phyloP scores from a whole-genome alignment of 129 eudicot genomes.

The Flaveria ramosissima region DNA sequence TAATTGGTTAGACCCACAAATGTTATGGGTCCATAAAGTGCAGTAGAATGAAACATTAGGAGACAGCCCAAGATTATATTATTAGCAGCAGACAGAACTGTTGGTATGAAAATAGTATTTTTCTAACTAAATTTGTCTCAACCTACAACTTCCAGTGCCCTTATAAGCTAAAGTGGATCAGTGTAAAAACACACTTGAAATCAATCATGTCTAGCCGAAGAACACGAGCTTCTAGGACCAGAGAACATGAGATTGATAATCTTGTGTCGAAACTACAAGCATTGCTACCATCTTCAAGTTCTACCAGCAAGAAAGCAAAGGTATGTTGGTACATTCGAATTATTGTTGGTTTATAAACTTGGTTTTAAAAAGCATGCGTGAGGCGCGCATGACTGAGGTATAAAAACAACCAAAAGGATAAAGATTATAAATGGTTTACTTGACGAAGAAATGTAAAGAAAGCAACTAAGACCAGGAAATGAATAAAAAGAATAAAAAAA shows the following conservation, averaged over 20 bases:
- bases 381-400: not conserved
- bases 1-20: conserved; percentile 2
- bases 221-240: conserved; percentile 31
- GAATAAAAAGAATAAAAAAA: too few species aligned
- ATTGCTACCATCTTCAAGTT: conserved; percentile 52
- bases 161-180: conserved; percentile 38
- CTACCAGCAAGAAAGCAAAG: conserved; percentile 45
- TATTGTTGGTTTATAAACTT: not conserved
- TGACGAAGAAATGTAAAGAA: not conserved
- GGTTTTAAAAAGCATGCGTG: not conserved
- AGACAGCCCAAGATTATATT: conserved; percentile 26
- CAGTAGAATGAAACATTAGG: conserved; percentile 36
- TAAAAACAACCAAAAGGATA: too few species aligned
- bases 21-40: conserved; percentile 31
- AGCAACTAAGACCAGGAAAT: too few species aligned
- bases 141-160: conserved; percentile 30
- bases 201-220: conserved; percentile 53
- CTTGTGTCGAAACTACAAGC: conserved; percentile 55
- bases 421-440: not conserved
- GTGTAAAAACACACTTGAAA: conserved; percentile 11
- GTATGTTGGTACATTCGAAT: conserved; percentile 29
- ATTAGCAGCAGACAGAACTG: conserved; percentile 37
- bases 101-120: conserved; percentile 32
- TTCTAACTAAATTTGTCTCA: conserved; percentile 38
- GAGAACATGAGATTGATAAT: conserved; percentile 50